Evolutionary conservation across 2,329 filamentous ascomycete species (phyloP).

Genomic region (Neocatenulostroma microsporum): DNA sequence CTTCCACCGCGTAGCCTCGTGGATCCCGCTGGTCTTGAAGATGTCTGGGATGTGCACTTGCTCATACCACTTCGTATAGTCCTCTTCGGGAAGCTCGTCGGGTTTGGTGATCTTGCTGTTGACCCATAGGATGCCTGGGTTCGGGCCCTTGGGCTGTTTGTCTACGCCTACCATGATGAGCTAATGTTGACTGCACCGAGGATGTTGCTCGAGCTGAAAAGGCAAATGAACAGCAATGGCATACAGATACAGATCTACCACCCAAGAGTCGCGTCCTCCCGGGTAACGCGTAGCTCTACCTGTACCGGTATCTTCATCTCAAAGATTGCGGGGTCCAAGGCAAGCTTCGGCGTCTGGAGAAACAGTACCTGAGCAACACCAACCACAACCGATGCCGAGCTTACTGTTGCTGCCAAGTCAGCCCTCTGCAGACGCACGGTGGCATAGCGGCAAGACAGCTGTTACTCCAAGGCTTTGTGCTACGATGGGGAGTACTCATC

Average conservation of each 20-base stretch:
- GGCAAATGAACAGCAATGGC: too few species aligned
- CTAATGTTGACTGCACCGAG: too few species aligned
- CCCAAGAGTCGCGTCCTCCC: neutral
- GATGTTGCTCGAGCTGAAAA: too few species aligned
- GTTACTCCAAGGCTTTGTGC: too few species aligned
- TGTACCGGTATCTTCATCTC: neutral
- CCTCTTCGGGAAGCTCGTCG: slow-evolving; percentile 6
- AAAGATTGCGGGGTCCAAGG: slow-evolving; percentile 2
- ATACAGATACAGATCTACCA: neutral
- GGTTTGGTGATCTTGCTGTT: slow-evolving; percentile 10
- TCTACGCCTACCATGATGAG: slow-evolving; percentile 5
- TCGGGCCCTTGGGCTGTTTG: slow-evolving; percentile 5
- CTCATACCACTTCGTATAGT: slow-evolving; percentile 13
- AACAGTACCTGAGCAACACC: slow-evolving; percentile 1
- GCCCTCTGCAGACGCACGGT: too few species aligned
- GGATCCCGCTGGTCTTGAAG: slow-evolving; percentile 10
- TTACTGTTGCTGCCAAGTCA: too few species aligned
- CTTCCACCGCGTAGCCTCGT: slow-evolving; percentile 10
- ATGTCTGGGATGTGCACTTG: slow-evolving; percentile 13
- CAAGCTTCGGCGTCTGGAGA: neutral
- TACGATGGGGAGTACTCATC: too few species aligned
- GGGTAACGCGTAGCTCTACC: slow-evolving; percentile 2
- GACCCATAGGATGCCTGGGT: slow-evolving; percentile 13
- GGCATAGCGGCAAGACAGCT: too few species aligned
- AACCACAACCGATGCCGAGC: too few species aligned